These are phyloP conservation scores for Phytophthora brassicae DNA, from an alignment of 352 stramenopile genomes.

Conservation along the genomic window DNA sequence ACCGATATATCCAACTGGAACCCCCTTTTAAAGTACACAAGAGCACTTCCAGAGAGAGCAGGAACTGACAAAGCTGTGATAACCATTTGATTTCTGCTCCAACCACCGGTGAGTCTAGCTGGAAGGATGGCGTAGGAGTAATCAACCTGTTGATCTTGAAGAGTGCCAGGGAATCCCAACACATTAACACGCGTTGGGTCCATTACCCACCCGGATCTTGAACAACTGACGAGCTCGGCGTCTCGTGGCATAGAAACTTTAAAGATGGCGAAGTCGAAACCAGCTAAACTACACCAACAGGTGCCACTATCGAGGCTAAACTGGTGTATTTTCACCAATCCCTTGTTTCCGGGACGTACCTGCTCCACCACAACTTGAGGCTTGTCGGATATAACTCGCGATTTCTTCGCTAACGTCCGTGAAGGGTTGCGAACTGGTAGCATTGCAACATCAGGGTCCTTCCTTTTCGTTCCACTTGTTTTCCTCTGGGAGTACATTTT, in stretches of 20 bases:
- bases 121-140: constrained; percentile 31
- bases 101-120: constrained; percentile 33
- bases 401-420: constrained; percentile 16
- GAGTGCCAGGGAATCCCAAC: constrained; percentile 30
- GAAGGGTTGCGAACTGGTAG: constrained; percentile 8
- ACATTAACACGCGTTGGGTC: neutral
- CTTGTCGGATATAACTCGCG: constrained; percentile 8
- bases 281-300: constrained; percentile 34
- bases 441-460: constrained; percentile 1
- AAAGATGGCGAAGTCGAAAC: constrained; percentile 37
- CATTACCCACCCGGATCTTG: neutral
- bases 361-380: constrained; percentile 14
- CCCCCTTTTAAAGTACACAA: constrained; percentile 35
- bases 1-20: constrained; percentile 39
- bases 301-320: constrained; percentile 29
- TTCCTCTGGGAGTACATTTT: constrained; percentile 24
- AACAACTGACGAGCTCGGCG: constrained; percentile 8
- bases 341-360: constrained; percentile 7
- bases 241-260: constrained; percentile 23
- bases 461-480: constrained; percentile 24
- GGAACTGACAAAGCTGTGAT: constrained; percentile 29
- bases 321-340: constrained; percentile 23
- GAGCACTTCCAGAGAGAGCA: constrained; percentile 29
- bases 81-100: constrained; percentile 33
- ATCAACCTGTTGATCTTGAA: constrained; percentile 6